Conservation (phyloP, 768 basidiomycete species). For the Suillus sp. region DNA sequence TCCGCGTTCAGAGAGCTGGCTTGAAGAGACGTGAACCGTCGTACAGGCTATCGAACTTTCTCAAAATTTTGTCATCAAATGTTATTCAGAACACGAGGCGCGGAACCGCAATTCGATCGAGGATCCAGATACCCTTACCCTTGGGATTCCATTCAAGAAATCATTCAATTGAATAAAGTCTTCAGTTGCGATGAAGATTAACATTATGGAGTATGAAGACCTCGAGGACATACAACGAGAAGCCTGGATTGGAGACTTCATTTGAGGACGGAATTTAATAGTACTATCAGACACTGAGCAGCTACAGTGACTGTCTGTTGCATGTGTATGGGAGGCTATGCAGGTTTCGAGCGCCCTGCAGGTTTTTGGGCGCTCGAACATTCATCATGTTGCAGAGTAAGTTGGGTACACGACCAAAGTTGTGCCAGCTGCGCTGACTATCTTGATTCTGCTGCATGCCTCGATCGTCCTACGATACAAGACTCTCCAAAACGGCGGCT, state of each 20-base stretch:
- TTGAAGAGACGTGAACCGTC: not conserved
- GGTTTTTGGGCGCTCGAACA: not conserved
- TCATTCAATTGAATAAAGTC: not conserved
- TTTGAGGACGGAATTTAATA: not conserved
- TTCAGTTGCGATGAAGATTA: not conserved
- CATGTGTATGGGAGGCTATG: not conserved
- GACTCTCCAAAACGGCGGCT: not conserved
- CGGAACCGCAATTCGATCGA: conserved; percentile 4
- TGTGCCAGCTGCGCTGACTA: not conserved
- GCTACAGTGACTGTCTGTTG: not conserved
- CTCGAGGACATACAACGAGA: not conserved
- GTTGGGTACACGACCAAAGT: not conserved
- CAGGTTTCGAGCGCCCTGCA: not conserved
- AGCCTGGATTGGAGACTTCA: not conserved
- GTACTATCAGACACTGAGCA: not conserved
- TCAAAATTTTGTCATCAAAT: not conserved
- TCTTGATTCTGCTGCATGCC: not conserved
- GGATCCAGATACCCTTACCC: conserved; percentile 8
- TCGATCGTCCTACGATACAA: not conserved
- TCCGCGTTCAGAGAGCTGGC: not conserved
- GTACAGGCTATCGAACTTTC: not conserved
- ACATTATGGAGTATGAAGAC: not conserved
- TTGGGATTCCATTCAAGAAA: not conserved
- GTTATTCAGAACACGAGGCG: conserved; percentile 1
- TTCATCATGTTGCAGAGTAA: not conserved